Percentiles rank a stretch among this genome's conserved stretches.
Evolutionary conservation across 306 rosid genomes (phyloP).

Genomic region (Astragalus membranaceus): DNA sequence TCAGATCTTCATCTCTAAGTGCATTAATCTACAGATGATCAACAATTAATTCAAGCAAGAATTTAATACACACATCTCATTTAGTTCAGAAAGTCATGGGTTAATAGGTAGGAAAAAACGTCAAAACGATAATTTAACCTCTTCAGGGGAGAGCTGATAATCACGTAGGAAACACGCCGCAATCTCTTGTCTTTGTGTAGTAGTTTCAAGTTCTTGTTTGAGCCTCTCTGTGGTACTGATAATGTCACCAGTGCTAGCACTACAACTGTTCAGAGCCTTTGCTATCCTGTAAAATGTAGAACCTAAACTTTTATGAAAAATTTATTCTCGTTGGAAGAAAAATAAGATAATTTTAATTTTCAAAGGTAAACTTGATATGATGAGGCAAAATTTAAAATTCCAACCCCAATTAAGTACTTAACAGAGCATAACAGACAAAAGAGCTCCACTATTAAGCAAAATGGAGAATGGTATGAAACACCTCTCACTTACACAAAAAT

Average conservation of each 20-base stretch:
- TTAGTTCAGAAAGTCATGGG: constrained; percentile 4
- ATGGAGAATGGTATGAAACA: neutral
- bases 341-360: neutral
- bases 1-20: constrained; percentile 81
- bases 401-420: constrained; percentile 4
- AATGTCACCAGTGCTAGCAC: constrained; percentile 82
- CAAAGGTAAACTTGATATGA: neutral
- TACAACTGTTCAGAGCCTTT: constrained; percentile 65
- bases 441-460: neutral
- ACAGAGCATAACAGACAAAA: neutral
- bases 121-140: constrained; percentile 38
- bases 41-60: constrained; percentile 20
- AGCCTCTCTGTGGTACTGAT: constrained; percentile 87
- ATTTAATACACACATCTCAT: neutral
- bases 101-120: constrained; percentile 9
- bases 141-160: constrained; percentile 84
- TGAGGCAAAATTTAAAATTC: constrained; percentile 3
- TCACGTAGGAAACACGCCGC: constrained; percentile 85
- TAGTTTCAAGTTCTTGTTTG: constrained; percentile 71
- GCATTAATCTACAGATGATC: constrained; percentile 56
- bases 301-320: neutral
- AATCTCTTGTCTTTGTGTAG: constrained; percentile 84
- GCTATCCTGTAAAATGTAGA: constrained; percentile 46
- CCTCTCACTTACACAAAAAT: neutral
- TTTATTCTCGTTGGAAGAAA: neutral